Evolutionary conservation across 768 basidiomycete species (phyloP), one percentile per base, ranked within the genome.

Genomic region (Sporobolomyces roseus): DNA sequence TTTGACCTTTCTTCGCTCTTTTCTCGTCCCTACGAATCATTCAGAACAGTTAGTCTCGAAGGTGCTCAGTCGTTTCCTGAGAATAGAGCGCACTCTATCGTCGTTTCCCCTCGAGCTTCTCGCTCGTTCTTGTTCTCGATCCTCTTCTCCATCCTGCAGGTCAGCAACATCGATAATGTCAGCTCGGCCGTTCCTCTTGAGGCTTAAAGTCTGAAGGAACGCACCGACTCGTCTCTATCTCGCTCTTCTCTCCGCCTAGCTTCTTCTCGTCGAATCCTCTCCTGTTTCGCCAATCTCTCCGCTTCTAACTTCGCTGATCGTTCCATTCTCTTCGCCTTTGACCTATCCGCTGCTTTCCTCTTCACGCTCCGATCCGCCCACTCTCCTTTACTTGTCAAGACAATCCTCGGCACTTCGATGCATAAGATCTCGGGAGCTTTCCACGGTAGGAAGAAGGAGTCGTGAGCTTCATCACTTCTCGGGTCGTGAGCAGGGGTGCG

Each of bases 391-490:
- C 65, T 69, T 13, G 38, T 50, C 9, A 69, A 32, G n/a, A 43
- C 50, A 1, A 49, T 67, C 19, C 45, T 19, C 27, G 71, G 71
- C 0, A 68, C 23, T 19, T 55, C 50, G 41, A 73, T 41, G 45
- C 64, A 73, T 7, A 73, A 46, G 5, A 73, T 25, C 30, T 73
- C 71, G 25, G 71, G 71, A 14, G 45, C 33, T 2, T 9, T 12
- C 71, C 71, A 73, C 2, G 45, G n/a, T 2, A 61, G 45, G 58
- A 65, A 73, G 53, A 73, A 73, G 2, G 64, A 53, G 17, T 73
- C 67, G 19, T 48, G 41, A 45, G 38, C 45, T 27, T 65, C 48
- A n/a, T 68, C 52, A 4, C 38, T 38, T n/a, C 14, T 35, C 7
- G 12, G 48, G n/a, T n/a, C n/a, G n/a, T 21, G 1, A 9, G 33